Evolutionary conservation across 495 filamentous ascomycete species (phyloP).

Genomic region (Pyrenula aspistea): DNA sequence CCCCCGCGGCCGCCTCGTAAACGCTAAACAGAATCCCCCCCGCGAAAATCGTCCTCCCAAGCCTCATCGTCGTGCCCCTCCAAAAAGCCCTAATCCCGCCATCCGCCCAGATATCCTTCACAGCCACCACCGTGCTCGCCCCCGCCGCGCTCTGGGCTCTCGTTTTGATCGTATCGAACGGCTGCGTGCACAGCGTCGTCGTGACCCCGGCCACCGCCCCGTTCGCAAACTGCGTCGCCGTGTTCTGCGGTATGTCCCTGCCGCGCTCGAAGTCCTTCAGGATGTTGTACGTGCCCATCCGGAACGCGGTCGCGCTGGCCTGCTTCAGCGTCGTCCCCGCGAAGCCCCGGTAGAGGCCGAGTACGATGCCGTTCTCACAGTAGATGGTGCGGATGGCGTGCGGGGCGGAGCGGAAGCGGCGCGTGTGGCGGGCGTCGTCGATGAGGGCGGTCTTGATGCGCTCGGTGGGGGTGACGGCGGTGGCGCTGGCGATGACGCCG

Average conservation of each 20-base stretch:
- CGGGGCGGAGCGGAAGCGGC: conserved; percentile 34
- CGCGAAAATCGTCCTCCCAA: conserved; percentile 49
- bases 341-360: conserved; percentile 48
- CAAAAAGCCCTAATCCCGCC: conserved; percentile 50
- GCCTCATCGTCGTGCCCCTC: conserved; percentile 55
- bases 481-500: conserved; percentile 44
- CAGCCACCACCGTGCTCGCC: conserved; percentile 39
- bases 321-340: conserved; percentile 56
- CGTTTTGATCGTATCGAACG: conserved; percentile 59
- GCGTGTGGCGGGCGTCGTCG: conserved; percentile 44
- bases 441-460: conserved; percentile 60
- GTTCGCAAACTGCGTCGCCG: conserved; percentile 44
- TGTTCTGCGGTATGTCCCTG: conserved; percentile 26
- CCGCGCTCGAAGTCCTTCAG: conserved; percentile 45
- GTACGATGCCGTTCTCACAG: conserved; percentile 29
- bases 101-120: conserved; percentile 35
- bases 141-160: conserved; percentile 41
- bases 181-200: conserved; percentile 40
- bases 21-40: conserved; percentile 56
- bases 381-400: conserved; percentile 40
- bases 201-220: conserved; percentile 38
- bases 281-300: conserved; percentile 57
- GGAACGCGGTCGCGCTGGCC: conserved; percentile 47
- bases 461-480: conserved; percentile 53
- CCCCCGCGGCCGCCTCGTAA: conserved; percentile 40